Percentiles rank a stretch among this genome's conserved stretches.
Evolutionary conservation across 148 eudicot species (phyloP).

Genomic region (Polygonum maritimum): DNA sequence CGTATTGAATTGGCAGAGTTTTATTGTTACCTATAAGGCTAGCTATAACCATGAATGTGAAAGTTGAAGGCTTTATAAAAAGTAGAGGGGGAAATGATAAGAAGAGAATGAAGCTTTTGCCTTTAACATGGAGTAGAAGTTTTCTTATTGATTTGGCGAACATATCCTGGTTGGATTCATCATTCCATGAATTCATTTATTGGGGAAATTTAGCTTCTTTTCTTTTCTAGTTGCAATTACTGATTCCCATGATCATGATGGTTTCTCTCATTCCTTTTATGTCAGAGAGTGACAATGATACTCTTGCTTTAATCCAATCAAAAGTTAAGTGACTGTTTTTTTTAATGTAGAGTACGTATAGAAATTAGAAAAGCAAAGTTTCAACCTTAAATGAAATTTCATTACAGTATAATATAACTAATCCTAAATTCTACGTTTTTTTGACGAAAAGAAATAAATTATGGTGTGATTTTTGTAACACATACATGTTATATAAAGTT

Average conservation of each 20-base stretch:
- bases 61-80: not conserved
- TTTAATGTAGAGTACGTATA: no score
- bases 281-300: not conserved
- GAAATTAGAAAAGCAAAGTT: no score
- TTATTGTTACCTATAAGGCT: no score
- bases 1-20: no score
- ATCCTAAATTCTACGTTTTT: not conserved
- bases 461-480: no score
- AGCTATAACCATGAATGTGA: not conserved
- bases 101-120: not conserved
- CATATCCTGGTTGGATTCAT: not conserved
- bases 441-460: no score
- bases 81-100: slow-evolving; percentile 1
- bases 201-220: not conserved
- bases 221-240: not conserved
- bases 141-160: no score
- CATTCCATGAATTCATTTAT: not conserved
- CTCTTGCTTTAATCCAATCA: not conserved
- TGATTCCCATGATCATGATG: slow-evolving; percentile 1
- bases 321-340: not conserved
- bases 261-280: not conserved
- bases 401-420: not conserved
- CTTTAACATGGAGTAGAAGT: no score
- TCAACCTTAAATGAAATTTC: not conserved
- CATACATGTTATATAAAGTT: no score